Conservation (phyloP, 2,329 filamentous ascomycete genomes). For the Pyrenophora tritici-repentis region DNA sequence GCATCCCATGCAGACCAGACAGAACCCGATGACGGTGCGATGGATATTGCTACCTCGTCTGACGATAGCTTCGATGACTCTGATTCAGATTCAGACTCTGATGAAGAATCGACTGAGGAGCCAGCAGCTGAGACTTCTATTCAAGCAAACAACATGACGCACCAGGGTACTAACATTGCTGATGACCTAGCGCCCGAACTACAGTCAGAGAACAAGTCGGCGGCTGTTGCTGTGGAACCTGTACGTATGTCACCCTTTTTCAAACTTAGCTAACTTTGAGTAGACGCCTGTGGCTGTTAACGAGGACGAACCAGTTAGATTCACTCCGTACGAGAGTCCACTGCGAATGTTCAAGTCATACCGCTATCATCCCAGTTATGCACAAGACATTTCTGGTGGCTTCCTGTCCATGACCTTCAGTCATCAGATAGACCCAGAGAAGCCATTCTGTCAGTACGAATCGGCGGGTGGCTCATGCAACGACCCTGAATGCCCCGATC, state of each 20-base stretch:
- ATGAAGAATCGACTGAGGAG: conserved; percentile 24
- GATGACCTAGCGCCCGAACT: conserved; percentile 50
- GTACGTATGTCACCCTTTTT: conserved; percentile 25
- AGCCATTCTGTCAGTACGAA: conserved; percentile 77
- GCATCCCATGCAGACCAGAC: conserved; percentile 6
- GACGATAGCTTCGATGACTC: conserved; percentile 32
- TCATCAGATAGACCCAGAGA: conserved; percentile 79
- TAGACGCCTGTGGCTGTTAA: conserved; percentile 20
- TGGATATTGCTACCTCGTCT: conserved; percentile 43
- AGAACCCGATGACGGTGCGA: conserved; percentile 39
- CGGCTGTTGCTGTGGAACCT: conserved; percentile 12
- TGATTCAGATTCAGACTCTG: conserved; percentile 26
- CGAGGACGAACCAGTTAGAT: conserved; percentile 37
- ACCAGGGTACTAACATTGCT: conserved; percentile 30
- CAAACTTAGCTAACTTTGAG: conserved; percentile 21
- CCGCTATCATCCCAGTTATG: conserved; percentile 83
- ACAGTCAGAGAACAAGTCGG: conserved; percentile 30
- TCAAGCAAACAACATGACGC: conserved; percentile 14
- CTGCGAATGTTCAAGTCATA: conserved; percentile 83
- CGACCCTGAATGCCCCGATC: conserved; percentile 71
- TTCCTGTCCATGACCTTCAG: conserved; percentile 92
- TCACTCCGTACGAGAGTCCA: conserved; percentile 78
- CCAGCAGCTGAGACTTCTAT: conserved; percentile 14
- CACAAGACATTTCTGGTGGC: conserved; percentile 71
- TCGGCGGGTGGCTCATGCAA: conserved; percentile 73